Base-by-base conservation (phyloP, 805 yeast genomes). In the Kuraishia ogatae region DNA sequence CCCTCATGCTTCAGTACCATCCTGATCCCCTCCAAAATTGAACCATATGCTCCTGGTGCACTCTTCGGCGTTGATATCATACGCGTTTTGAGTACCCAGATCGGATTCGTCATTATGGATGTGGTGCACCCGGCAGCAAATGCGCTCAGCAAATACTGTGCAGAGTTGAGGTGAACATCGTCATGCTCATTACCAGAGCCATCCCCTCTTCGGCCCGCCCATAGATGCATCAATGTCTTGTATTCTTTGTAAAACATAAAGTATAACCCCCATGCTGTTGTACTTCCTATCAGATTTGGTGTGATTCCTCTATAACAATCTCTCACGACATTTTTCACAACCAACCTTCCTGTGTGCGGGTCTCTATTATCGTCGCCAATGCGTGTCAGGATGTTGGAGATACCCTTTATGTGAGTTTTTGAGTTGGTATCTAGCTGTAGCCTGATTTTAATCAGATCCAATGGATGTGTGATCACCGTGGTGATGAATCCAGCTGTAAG, bases 81-180 rank as follows among this genome's bases (percentile, higher is more conserved):
- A 58, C 98, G 76, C 0, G 99, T 94, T 68, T 94, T 94, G 20
- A 94, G 67, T 1, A 94, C 97, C 99, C 99, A 93, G 11, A 93
- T 79, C 0, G 99, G 99, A 65, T 91, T 94, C 0, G 99, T 92
- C 17, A 88, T 48, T 0, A 89, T 55, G 0, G 96, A 80, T 0
- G 97, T 89, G 4, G 83, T 63, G 48, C 83, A 64, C 0, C 99
- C 99, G 0, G 97, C 91, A 1, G 76, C 59, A 51, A 83, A 77
- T 1, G 91, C 87, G 51, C 85, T 71, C 2, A 71, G 54, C 28
- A 85, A 62, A 66, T 82, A 82, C 57, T 77, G 74, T 54, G 70
- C 66, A 7, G 83, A 70, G 22, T 69, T 66, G 50, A 79, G 66
- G 8, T 64, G 59, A 3, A 66, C 61, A 56, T 76, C 77, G n/a